Conservation (phyloP, 129 eudicot species). For the Glebionis coronaria region DNA sequence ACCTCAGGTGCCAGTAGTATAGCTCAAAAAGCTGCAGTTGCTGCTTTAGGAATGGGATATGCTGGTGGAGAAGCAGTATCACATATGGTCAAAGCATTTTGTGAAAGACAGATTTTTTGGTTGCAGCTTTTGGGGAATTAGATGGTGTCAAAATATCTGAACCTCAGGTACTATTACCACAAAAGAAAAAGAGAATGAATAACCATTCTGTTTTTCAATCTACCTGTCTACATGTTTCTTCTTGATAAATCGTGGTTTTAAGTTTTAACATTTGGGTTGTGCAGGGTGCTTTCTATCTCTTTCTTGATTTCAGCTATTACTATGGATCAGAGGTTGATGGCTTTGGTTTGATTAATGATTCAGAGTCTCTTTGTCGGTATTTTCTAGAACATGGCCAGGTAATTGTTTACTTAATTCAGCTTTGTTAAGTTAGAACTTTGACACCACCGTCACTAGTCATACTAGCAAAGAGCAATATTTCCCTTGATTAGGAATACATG, state of each 20-base stretch:
- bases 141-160: conserved; percentile 87
- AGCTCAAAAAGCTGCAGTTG: conserved; percentile 90
- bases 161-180: conserved; percentile 65
- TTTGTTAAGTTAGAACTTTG: not conserved
- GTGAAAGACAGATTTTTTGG: conserved; percentile 72
- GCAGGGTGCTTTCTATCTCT: not conserved
- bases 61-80: conserved; percentile 95
- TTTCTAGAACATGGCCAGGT: conserved; percentile 93
- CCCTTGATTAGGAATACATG: not conserved
- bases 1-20: conserved; percentile 98
- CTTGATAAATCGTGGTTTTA: conserved; percentile 3
- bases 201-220: not conserved
- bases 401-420: conserved; percentile 7
- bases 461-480: conserved; percentile 1
- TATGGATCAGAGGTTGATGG: too few species aligned
- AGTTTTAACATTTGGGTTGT: not conserved
- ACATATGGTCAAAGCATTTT: conserved; percentile 87
- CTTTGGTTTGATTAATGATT: too few species aligned
- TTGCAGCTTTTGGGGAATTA: conserved; percentile 66
- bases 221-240: not conserved
- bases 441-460: conserved; percentile 1
- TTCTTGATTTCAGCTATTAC: too few species aligned
- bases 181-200: not conserved
- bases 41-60: conserved; percentile 93
- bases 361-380: too few species aligned